Evolutionary conservation across 176 grass and related monocot genomes (phyloP), one percentile per base, ranked within the genome.

Genomic region (Oryza rufipogon): DNA sequence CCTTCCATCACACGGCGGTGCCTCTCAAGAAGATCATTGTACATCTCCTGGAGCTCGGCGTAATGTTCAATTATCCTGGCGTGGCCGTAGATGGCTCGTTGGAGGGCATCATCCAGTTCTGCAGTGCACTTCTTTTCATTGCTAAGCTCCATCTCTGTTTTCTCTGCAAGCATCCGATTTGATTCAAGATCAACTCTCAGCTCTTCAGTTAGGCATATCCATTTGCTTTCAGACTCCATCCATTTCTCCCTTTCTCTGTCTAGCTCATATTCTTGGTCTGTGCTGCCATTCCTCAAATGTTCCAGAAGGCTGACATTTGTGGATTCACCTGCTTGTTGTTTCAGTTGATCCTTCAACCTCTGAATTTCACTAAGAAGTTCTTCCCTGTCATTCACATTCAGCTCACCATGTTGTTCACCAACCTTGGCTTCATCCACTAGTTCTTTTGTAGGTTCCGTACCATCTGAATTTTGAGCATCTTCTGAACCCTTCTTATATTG

Each of bases 191-290:
- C 97, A 66, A 91, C 34, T 83, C 97, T 87, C 54, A 99, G 36
- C 71, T 99, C 97, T 48, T 99, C 97, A 10, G 91, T 91, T 45
- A 99, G 87, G 30, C 66, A 99, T 61, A 99, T 99, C 97, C 93
- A 96, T 79, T 91, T 96, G 87, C 97, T 99, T 81, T 99, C 96
- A 0, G 91, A 96, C 84, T 96, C 96, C 54, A 86, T 94, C 96
- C 96, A 99, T 78, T 86, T 96, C 74, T 91, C 81, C 66, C 93
- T 83, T 79, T 98, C 96, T 80, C 88, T 96, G 48, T 99, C 96
- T 32, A 92, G 75, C 68, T 91, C 91, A 20, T 95, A 92, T 9
- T 77, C 82, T 41, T 85, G 71, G 11, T 81, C 88, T 66, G 75
- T 71, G n/a, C 64, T 81, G 20, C 89, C 88, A 41, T 94, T 94